phyloP scores from a whole-genome alignment of 139 green algal genomes.

The Volvox africanus region DNA sequence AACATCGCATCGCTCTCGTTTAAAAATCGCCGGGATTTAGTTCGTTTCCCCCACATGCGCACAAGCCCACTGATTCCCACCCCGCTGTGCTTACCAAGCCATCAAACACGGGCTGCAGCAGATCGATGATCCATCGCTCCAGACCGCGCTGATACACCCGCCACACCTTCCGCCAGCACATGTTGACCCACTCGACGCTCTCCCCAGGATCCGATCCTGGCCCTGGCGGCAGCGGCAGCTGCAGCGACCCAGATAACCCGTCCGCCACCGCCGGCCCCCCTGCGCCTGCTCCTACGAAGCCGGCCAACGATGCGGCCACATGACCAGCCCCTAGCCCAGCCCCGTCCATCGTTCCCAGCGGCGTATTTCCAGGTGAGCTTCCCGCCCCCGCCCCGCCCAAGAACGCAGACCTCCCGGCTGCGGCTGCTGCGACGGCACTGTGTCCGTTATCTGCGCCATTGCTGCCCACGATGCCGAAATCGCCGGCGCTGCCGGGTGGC shows the following conservation, averaged over 20 bases:
- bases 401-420: not conserved
- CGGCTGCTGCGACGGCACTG: not conserved
- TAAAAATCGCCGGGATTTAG: too few species aligned
- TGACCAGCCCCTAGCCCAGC: not conserved
- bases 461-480: not conserved
- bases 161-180: constrained; percentile 96
- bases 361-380: not conserved
- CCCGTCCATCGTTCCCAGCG: constrained; percentile 1
- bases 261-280: not conserved
- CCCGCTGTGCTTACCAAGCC: constrained; percentile 68
- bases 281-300: not conserved
- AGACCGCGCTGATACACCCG: constrained; percentile 94
- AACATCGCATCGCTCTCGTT: too few species aligned
- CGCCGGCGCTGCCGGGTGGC: not conserved
- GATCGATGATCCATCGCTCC: constrained; percentile 92
- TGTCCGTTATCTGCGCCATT: not conserved
- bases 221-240: not conserved
- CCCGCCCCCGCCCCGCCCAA: not conserved
- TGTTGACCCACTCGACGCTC: constrained; percentile 97
- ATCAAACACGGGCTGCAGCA: constrained; percentile 96
- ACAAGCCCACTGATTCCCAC: not conserved
- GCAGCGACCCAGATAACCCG: not conserved
- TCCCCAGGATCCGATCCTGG: constrained; percentile 68
- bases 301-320: not conserved
- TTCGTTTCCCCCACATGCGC: not conserved